Conservation (phyloP, 148 eudicot species). For the Simmondsia chinensis region DNA sequence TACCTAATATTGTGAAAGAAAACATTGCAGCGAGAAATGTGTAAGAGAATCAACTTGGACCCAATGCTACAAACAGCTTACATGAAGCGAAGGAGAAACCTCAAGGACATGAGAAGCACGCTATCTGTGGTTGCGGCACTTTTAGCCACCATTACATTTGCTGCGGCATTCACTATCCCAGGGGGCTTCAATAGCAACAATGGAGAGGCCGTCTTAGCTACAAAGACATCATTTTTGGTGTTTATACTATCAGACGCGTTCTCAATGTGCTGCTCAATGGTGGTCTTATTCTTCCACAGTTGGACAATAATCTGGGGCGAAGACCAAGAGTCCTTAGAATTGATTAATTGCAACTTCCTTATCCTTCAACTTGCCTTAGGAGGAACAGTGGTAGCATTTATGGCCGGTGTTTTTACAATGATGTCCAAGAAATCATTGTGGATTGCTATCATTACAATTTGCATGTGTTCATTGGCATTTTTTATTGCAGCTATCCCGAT, state of each 20-base stretch:
- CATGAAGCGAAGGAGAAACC: not conserved
- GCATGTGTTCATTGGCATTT: too few species aligned
- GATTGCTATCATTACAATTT: not conserved
- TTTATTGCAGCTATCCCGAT: too few species aligned
- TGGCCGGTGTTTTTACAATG: not conserved
- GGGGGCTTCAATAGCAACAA: not conserved
- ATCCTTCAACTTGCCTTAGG: not conserved
- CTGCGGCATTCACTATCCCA: conserved; percentile 13
- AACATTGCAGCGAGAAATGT: not conserved
- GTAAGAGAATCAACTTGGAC: not conserved
- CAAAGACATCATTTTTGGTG: not conserved
- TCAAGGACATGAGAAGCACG: conserved; percentile 7
- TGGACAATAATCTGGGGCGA: not conserved
- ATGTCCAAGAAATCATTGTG: not conserved
- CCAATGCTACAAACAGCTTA: not conserved
- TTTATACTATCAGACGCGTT: not conserved
- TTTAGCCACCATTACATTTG: conserved; percentile 6
- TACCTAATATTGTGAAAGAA: not conserved
- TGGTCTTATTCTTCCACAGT: not conserved
- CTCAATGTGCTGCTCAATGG: not conserved
- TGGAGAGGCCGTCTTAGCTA: not conserved
- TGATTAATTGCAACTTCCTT: not conserved
- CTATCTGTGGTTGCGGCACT: conserved; percentile 5
- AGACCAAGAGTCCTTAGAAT: not conserved
- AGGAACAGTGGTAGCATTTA: not conserved